Evolutionary conservation across 257 asterid species (phyloP), one percentile per base, ranked within the genome.

Genomic region (Haberlea rhodopensis): DNA sequence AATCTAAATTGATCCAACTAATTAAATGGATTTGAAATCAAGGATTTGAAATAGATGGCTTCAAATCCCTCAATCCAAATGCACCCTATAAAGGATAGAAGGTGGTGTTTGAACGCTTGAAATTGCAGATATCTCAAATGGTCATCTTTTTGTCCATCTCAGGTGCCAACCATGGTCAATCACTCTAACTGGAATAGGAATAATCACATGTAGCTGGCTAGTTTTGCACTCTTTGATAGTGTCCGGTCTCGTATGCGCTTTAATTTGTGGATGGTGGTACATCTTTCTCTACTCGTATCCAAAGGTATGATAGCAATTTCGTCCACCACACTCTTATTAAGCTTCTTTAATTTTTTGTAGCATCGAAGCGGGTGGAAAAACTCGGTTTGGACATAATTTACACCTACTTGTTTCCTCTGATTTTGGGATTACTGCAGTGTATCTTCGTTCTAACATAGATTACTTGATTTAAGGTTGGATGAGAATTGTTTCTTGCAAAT

Each of bases 81-180:
- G n/a, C n/a, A n/a, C n/a, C n/a, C n/a, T n/a, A n/a, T n/a, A n/a
- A n/a, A n/a, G n/a, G n/a, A n/a, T n/a, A n/a, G n/a, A n/a, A n/a
- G n/a, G n/a, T n/a, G n/a, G n/a, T n/a, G n/a, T n/a, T n/a, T n/a
- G n/a, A n/a, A n/a, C n/a, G n/a, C n/a, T n/a, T n/a, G n/a, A n/a
- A 54, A 9, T 45, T 11, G 7, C 51, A 10, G 66, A 45, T 51
- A 27, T 18, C 16, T n/a, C n/a, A n/a, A 15, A 16, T 31, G 5
- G n/a, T 57, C 69, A 6, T 57, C 8, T 27, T 28, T 10, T 8
- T 28, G 6, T 62, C 57, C 25, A 16, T 48, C 55, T 61, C 83
- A 91, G 98, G 98, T 92, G 99, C 75, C 99, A 92, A 71, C 99
- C 99, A 0, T 92, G 99, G 97, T 89, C 96, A 40, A 89, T 92